Evolutionary conservation across 2,329 filamentous ascomycete species (phyloP).

Genomic region (Penicillium oxalicum): DNA sequence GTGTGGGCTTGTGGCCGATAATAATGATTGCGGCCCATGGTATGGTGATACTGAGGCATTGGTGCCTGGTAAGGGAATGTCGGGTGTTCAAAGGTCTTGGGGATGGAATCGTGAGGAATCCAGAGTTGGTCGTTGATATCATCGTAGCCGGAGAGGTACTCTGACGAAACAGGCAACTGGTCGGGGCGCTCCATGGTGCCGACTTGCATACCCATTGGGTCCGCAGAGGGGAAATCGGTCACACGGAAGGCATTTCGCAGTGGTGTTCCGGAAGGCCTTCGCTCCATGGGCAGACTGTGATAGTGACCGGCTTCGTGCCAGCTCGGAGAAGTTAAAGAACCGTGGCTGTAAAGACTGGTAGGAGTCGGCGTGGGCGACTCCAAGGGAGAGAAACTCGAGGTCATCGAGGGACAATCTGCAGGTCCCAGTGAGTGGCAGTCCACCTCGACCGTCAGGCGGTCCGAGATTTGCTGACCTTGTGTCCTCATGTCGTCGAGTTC

Average conservation of each 20-base stretch:
- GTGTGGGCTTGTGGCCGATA: constrained; percentile 25
- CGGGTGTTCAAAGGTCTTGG: constrained; percentile 32
- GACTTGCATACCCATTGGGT: constrained; percentile 29
- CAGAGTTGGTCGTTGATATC: constrained; percentile 36
- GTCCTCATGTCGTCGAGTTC: constrained; percentile 35
- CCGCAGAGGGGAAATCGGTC: constrained; percentile 30
- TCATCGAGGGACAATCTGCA: constrained; percentile 38
- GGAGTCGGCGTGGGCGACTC: constrained; percentile 37
- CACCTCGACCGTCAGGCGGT: constrained; percentile 35
- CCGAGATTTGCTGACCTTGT: constrained; percentile 31
- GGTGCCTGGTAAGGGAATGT: constrained; percentile 29
- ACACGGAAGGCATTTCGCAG: constrained; percentile 33
- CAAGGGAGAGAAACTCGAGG: constrained; percentile 36
- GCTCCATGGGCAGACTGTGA: constrained; percentile 26
- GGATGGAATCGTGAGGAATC: constrained; percentile 29
- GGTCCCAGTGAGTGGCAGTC: constrained; percentile 36
- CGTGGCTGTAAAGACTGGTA: constrained; percentile 36
- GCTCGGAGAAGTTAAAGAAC: constrained; percentile 31
- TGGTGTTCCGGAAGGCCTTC: constrained; percentile 24
- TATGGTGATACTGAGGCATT: constrained; percentile 32
- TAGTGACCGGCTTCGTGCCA: constrained; percentile 31
- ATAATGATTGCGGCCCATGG: constrained; percentile 32
- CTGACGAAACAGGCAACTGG: constrained; percentile 27
- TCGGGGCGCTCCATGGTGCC: constrained; percentile 31
- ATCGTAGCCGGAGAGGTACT: constrained; percentile 35